phyloP scores from a whole-genome alignment of 108 stramenopile genomes.

The Aurantiochytrium sp. region DNA sequence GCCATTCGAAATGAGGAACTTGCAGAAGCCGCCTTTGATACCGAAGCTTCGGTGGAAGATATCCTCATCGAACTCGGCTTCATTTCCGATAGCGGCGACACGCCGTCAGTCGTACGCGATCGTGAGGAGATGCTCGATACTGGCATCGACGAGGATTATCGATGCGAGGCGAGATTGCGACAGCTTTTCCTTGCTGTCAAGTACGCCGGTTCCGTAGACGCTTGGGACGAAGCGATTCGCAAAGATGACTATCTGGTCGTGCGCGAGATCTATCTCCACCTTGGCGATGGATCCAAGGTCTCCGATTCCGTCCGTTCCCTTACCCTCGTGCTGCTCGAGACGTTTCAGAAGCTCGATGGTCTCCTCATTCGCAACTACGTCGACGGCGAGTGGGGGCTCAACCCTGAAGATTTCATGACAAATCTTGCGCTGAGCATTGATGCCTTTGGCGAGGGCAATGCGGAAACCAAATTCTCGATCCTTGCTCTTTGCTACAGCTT shows the following conservation, averaged over 20 bases:
- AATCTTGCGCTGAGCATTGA: neutral
- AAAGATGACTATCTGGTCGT: neutral
- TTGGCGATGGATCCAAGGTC: neutral
- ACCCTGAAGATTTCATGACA: neutral
- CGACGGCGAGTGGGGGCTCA: neutral
- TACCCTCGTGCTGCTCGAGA: neutral
- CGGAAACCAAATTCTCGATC: neutral
- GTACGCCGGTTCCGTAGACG: neutral
- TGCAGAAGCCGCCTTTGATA: neutral
- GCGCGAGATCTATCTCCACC: neutral
- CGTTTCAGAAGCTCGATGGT: neutral
- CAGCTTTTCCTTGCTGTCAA: slow-evolving; percentile 8
- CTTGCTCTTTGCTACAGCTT: neutral
- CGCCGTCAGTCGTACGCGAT: neutral
- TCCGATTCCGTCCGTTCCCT: neutral
- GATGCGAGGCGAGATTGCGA: neutral
- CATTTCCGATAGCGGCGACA: neutral
- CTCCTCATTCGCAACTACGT: neutral
- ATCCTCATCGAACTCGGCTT: neutral
- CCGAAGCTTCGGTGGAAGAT: neutral
- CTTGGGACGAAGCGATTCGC: neutral
- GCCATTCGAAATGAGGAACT: neutral
- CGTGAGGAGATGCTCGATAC: neutral
- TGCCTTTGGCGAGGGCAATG: neutral
- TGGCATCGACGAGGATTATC: neutral